A percentile compares a stretch with the other conserved stretches of the same genome.
phyloP scores from a whole-genome alignment of 192 early-diverging fungal genomes.

The Glomus cerebriforme region DNA sequence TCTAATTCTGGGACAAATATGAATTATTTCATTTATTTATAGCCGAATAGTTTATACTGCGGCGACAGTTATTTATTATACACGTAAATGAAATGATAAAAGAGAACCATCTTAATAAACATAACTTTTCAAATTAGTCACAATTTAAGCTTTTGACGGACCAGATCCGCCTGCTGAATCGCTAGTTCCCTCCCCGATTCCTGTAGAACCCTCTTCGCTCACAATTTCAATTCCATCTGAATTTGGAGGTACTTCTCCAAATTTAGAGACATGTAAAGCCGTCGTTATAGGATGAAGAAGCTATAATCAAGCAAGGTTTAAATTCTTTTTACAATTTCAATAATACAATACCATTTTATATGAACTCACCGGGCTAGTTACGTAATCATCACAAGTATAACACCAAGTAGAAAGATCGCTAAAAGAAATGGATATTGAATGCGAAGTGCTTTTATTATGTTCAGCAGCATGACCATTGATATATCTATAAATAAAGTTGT shows the following conservation, averaged over 20 bases:
- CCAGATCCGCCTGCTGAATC: not conserved
- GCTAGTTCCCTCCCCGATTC: not conserved
- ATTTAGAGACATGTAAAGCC: not conserved
- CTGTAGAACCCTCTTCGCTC: not conserved
- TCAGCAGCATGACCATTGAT: conserved; percentile 12
- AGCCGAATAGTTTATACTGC: not conserved
- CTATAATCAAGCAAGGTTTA: not conserved
- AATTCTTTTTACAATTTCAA: not conserved
- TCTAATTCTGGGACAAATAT: not conserved
- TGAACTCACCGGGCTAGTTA: not conserved
- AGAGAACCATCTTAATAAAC: too few relatives aligned
- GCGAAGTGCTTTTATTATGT: not conserved
- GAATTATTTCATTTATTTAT: not conserved
- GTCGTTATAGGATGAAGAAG: not conserved
- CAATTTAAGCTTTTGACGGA: not conserved
- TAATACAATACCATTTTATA: not conserved
- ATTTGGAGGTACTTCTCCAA: not conserved
- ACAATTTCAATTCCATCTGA: not conserved
- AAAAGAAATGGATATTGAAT: conserved; percentile 19
- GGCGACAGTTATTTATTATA: too few relatives aligned
- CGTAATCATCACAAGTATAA: conserved; percentile 16
- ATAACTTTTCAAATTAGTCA: too few relatives aligned
- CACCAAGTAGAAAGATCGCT: conserved; percentile 23
- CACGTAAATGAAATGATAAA: too few relatives aligned
- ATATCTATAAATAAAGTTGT: conserved; percentile 11